Conservation (phyloP, 2,329 filamentous ascomycete genomes). For the Talaromyces marneffei region DNA sequence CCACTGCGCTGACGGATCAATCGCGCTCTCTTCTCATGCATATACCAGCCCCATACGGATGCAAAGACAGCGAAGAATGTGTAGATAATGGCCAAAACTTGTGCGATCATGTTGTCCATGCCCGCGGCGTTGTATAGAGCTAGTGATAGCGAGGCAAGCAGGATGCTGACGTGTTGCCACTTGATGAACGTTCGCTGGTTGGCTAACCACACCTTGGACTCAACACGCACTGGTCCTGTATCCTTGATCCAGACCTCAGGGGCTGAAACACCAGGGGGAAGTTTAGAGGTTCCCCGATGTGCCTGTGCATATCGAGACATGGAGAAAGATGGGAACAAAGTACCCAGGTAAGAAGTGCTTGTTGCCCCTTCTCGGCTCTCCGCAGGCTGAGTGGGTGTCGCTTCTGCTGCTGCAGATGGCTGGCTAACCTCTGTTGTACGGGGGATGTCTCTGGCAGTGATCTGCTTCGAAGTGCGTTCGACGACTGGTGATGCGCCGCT, state of each 20-base stretch:
- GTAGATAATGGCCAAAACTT: constrained; percentile 75
- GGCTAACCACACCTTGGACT: constrained; percentile 97
- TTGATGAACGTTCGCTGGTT: constrained; percentile 98
- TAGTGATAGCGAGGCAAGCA: constrained; percentile 77
- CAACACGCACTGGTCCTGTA: constrained; percentile 80
- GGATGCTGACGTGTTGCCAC: constrained; percentile 91
- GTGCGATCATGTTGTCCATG: constrained; percentile 64
- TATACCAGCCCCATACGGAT: constrained; percentile 78
- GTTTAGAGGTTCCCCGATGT: constrained; percentile 44
- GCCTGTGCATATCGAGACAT: constrained; percentile 66
- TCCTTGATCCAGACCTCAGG: constrained; percentile 92
- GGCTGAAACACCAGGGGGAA: constrained; percentile 84
- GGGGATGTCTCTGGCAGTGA: constrained; percentile 10
- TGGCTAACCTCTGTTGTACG: constrained; percentile 5
- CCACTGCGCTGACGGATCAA: constrained; percentile 83
- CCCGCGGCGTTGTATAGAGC: constrained; percentile 86
- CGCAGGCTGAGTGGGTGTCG: background rate
- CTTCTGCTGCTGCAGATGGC: background rate
- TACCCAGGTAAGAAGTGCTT: constrained; percentile 12
- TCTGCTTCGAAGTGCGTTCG: constrained; percentile 2
- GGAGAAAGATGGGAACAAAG: constrained; percentile 73
- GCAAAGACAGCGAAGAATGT: constrained; percentile 76
- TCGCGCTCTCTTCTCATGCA: constrained; percentile 67
- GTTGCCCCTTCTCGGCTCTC: background rate
- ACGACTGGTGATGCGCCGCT: constrained; percentile 2